Evolutionary conservation across 345 rosid genomes (phyloP).

Genomic region (Citrus glauca): DNA sequence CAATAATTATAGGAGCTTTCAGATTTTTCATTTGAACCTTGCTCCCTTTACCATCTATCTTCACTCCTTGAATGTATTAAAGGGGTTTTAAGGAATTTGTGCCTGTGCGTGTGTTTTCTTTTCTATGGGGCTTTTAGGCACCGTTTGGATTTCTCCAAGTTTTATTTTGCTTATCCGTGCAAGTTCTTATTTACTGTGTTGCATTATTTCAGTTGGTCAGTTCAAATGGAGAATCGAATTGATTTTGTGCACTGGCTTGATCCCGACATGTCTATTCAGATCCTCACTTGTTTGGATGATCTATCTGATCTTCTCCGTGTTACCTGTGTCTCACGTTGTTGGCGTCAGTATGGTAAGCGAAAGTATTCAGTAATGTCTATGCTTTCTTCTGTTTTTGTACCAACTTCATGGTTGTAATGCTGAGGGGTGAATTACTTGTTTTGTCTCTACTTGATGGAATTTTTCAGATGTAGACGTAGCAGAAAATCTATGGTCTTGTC

Average conservation of each 20-base stretch:
- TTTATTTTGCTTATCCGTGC: background rate
- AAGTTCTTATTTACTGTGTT: background rate
- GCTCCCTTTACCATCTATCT: background rate
- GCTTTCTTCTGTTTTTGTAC: background rate
- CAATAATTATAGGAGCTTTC: background rate
- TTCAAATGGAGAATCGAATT: constrained; percentile 30
- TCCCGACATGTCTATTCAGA: constrained; percentile 37
- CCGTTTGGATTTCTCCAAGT: background rate
- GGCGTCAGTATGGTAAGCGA: constrained; percentile 68
- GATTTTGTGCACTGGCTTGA: constrained; percentile 57
- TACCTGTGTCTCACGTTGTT: constrained; percentile 60
- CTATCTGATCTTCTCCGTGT: constrained; percentile 66
- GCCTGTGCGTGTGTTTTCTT: background rate
- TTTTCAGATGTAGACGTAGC: background rate
- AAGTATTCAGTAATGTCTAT: background rate
- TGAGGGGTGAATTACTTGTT: background rate
- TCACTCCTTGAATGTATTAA: background rate
- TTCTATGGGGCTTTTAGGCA: background rate
- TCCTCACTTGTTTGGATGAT: constrained; percentile 53
- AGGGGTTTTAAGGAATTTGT: background rate
- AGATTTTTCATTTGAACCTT: background rate
- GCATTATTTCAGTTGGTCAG: background rate
- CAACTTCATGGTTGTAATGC: background rate
- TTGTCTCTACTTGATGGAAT: background rate
- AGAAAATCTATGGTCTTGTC: background rate